Conservation (phyloP, 2,329 filamentous ascomycete genomes). For the Harringtonia lauricola region DNA sequence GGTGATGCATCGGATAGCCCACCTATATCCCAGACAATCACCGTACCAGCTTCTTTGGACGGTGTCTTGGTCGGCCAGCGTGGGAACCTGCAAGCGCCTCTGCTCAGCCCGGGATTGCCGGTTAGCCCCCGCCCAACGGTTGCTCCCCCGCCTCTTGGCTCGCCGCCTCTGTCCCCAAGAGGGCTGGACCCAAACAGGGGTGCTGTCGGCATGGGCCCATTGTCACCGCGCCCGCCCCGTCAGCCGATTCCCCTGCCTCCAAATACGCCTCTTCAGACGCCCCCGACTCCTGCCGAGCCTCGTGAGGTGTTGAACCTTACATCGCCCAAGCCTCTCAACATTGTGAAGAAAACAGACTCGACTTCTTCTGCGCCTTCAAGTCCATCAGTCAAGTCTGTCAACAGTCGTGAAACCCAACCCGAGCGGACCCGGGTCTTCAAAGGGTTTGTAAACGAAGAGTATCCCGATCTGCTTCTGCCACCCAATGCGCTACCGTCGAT, state of each 20-base stretch:
- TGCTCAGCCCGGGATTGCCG: slow-evolving; percentile 51
- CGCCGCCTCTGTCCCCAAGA: slow-evolving; percentile 63
- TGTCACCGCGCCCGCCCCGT: slow-evolving; percentile 65
- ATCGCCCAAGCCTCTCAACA: slow-evolving; percentile 29
- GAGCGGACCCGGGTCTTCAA: slow-evolving; percentile 50
- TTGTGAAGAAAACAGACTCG: slow-evolving; percentile 18
- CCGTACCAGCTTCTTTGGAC: slow-evolving; percentile 36
- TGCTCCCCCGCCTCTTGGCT: slow-evolving; percentile 39
- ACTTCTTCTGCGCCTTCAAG: slow-evolving; percentile 14
- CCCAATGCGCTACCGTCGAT: slow-evolving; percentile 84
- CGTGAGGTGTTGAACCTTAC: slow-evolving; percentile 21
- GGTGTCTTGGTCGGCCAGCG: slow-evolving; percentile 33
- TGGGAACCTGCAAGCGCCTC: slow-evolving; percentile 20
- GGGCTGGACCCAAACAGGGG: slow-evolving; percentile 13
- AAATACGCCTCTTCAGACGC: slow-evolving; percentile 54
- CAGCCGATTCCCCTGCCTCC: slow-evolving; percentile 63
- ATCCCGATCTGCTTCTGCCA: slow-evolving; percentile 72
- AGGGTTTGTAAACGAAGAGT: slow-evolving; percentile 74
- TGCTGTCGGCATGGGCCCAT: slow-evolving; percentile 11
- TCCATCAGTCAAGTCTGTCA: slow-evolving; percentile 9
- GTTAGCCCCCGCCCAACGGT: slow-evolving; percentile 45
- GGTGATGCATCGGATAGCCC: slow-evolving; percentile 23
- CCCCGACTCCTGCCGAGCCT: slow-evolving; percentile 26
- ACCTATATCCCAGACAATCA: slow-evolving; percentile 20
- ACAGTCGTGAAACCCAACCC: slow-evolving; percentile 25